Evolutionary conservation across 2,329 filamentous ascomycete genomes (phyloP).

Genomic region (Blastomyces silverae): DNA sequence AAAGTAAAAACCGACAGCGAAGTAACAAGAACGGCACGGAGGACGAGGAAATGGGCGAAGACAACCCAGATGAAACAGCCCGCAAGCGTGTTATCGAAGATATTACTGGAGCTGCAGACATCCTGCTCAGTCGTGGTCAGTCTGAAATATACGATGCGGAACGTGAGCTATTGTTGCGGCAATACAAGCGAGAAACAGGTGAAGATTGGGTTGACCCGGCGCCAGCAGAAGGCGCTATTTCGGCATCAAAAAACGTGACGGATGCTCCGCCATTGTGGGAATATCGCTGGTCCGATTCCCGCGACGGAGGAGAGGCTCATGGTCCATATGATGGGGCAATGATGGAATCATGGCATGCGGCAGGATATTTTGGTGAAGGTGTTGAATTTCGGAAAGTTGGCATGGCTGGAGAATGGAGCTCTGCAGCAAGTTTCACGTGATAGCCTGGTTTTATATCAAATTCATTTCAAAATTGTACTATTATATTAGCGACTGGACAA

Average conservation of each 20-base stretch:
- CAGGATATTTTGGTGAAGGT: conserved; percentile 79
- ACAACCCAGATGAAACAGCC: conserved; percentile 62
- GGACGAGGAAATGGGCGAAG: conserved; percentile 64
- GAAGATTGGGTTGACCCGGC: conserved; percentile 66
- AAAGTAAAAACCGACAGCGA: conserved; percentile 45
- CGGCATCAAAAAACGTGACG: conserved; percentile 28
- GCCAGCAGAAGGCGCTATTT: conserved; percentile 27
- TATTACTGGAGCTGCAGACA: conserved; percentile 85
- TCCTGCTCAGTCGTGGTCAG: conserved; percentile 72
- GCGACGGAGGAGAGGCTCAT: conserved; percentile 70
- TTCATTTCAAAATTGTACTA: conserved; percentile 1
- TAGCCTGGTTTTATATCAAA: conserved; percentile 3
- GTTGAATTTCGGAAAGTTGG: conserved; percentile 67
- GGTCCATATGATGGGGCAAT: conserved; percentile 78
- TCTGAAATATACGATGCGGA: conserved; percentile 89
- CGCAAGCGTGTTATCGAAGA: conserved; percentile 68
- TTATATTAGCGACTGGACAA: neutral
- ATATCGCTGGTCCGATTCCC: conserved; percentile 83
- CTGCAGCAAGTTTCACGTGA: conserved; percentile 44
- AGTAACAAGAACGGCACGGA: conserved; percentile 29
- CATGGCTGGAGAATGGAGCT: conserved; percentile 51
- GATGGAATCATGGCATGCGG: conserved; percentile 86
- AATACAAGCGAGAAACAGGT: conserved; percentile 77
- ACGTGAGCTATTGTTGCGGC: conserved; percentile 72
- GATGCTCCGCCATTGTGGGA: conserved; percentile 60